Base-by-base conservation (phyloP, 2,329 filamentous ascomycete genomes). In the Ophiostoma sp. region DNA sequence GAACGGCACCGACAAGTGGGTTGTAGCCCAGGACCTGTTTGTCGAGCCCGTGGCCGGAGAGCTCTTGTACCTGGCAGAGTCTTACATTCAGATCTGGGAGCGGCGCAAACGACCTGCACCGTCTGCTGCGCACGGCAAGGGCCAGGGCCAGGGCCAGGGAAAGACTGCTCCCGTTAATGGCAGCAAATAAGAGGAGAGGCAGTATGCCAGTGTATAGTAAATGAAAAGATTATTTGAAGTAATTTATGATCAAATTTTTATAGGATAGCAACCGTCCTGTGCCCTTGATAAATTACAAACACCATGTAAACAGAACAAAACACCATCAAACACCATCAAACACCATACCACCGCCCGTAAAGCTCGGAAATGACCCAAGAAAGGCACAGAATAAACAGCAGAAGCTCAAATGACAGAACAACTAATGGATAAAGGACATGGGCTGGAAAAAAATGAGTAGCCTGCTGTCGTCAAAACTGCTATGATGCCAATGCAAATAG, bases 1-100 rank as follows among this genome's bases (percentile, higher is more conserved):
- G 23, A 33, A 41, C 60, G 20, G 23, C 23, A 39, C 70, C 15
- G 72, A 74, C 69, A 91, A 96, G 78, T 99, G 95, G 95, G 87
- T 96, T 69, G 91, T 96, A 71, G 90, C 94, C 70, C 95, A 99
- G 82, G 95, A 99, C 81, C 78, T 99, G 74, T 97, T 90, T 78
- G 94, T 99, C 7, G 92, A 97, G 77, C 89, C 90, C 79, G 91
- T 95, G 27, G 90, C 94, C 79, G 91, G 87, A 73, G 94, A 99
- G 82, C 86, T 96, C 75, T 79, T 99, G 74, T 96, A 97, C 77
- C 90, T 96, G 0, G 93, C 94, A 68, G 95, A 99, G 84, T 91
- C 91, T 70, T 98, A 98, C 83, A 81, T 98, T 71, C 96, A 98
- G 86, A 88, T 99, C 64, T 98, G 95, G 95, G 95, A 98, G 83